Evolutionary conservation across 1,139 yeast species (phyloP).

Genomic region (Geotrichum histeridarum): DNA sequence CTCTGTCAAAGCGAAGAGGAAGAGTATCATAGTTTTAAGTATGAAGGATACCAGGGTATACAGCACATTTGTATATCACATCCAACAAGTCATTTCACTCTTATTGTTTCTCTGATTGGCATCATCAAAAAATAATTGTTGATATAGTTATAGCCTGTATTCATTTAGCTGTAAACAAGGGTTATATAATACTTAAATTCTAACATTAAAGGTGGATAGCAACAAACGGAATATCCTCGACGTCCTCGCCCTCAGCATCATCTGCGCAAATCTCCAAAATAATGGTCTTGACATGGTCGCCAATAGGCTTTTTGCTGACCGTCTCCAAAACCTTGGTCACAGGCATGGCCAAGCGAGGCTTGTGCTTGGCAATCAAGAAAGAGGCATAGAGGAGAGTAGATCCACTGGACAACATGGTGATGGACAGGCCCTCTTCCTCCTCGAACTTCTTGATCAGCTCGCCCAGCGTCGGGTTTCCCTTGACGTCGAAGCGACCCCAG

Average conservation of each 20-base stretch:
- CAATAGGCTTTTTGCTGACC: constrained; percentile 79
- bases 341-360: constrained; percentile 65
- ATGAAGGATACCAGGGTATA: too few relatives aligned
- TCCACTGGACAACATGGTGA: constrained; percentile 88
- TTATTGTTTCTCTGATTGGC: neutral
- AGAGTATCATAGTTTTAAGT: too few relatives aligned
- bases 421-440: constrained; percentile 74
- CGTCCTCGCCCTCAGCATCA: constrained; percentile 89
- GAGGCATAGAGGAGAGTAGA: constrained; percentile 87
- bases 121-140: neutral
- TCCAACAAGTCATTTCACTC: too few relatives aligned
- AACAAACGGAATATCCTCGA: constrained; percentile 82
- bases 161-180: neutral
- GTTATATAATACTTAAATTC: neutral
- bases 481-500: constrained; percentile 89
- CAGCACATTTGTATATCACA: too few relatives aligned
- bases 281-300: constrained; percentile 67
- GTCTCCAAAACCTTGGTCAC: constrained; percentile 71
- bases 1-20: too few relatives aligned
- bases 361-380: constrained; percentile 88
- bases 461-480: constrained; percentile 73
- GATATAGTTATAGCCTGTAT: neutral
- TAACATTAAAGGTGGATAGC: constrained; percentile 30
- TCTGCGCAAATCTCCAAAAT: constrained; percentile 90
- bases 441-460: constrained; percentile 72